Conservation (phyloP, 352 stramenopile species). For the Pythium rhizo-oryzae region DNA sequence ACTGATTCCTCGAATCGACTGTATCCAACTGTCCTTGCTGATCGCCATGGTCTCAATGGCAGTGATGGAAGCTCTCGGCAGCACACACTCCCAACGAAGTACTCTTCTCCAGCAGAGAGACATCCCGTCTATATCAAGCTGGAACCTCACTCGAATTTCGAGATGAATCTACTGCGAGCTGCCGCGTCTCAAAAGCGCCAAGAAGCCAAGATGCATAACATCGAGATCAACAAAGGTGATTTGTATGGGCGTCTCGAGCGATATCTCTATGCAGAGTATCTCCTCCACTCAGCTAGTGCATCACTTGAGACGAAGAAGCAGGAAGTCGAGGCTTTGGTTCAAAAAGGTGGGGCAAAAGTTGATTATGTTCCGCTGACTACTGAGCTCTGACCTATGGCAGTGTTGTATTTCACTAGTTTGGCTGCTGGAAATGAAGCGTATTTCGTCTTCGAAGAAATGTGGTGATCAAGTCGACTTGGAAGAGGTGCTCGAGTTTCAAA, state of each 20-base stretch:
- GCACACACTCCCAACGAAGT: not conserved
- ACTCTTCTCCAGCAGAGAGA: slow-evolving; percentile 32
- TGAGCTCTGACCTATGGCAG: not conserved
- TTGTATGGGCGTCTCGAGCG: slow-evolving; percentile 70
- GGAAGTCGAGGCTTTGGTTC: slow-evolving; percentile 62
- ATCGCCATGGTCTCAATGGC: not conserved
- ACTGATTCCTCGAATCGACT: slow-evolving; percentile 22
- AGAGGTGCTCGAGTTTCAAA: slow-evolving; percentile 42
- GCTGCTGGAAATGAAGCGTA: slow-evolving; percentile 33
- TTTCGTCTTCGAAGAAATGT: slow-evolving; percentile 35
- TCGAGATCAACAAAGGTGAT: slow-evolving; percentile 83
- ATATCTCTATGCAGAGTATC: slow-evolving; percentile 81
- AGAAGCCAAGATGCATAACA: slow-evolving; percentile 84
- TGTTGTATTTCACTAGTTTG: slow-evolving; percentile 24
- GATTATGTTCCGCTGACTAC: not conserved
- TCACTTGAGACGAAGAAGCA: slow-evolving; percentile 61
- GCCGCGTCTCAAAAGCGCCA: slow-evolving; percentile 80
- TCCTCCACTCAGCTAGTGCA: slow-evolving; percentile 68
- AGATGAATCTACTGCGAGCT: slow-evolving; percentile 79
- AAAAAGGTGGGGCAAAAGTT: slow-evolving; percentile 56
- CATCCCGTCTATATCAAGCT: slow-evolving; percentile 73
- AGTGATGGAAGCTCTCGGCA: not conserved
- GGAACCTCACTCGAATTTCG: slow-evolving; percentile 81
- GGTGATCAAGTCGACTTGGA: slow-evolving; percentile 40
- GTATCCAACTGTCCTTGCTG: slow-evolving; percentile 22